These are phyloP conservation scores for Acanthamoeba culbertsoni DNA, from an alignment of 208 protist genomes.

Conservation along the genomic window DNA sequence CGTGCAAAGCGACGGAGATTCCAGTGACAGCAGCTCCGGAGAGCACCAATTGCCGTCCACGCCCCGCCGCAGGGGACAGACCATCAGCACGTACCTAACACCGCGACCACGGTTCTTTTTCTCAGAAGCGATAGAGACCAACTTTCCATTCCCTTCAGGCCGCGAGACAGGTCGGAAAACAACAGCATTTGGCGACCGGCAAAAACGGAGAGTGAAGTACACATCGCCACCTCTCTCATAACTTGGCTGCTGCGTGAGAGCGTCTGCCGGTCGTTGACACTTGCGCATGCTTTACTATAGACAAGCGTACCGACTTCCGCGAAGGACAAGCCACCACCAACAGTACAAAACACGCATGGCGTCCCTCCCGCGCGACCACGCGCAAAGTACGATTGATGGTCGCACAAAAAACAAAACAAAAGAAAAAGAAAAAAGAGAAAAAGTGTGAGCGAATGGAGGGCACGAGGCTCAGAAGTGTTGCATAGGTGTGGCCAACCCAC, in stretches of 20 bases:
- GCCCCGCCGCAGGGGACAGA: not conserved
- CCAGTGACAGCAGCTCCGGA: not conserved
- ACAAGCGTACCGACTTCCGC: not conserved
- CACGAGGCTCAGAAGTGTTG: not conserved
- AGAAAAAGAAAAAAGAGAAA: no score
- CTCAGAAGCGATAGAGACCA: not conserved
- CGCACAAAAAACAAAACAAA: no score
- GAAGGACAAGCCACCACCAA: not conserved
- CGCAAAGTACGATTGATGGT: not conserved
- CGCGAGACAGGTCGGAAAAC: not conserved
- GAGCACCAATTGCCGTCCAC: not conserved
- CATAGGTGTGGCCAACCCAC: not conserved
- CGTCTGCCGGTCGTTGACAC: not conserved
- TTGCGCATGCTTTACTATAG: not conserved
- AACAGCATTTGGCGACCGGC: not conserved
- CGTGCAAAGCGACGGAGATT: not conserved
- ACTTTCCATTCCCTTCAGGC: not conserved
- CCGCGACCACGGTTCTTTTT: no score
- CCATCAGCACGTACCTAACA: slow-evolving; percentile 7
- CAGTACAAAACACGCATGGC: not conserved
- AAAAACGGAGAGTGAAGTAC: not conserved
- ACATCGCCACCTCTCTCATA: no score
- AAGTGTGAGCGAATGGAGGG: no score
- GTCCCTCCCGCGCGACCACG: not conserved
- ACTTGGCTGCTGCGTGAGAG: not conserved